phyloP scores from a whole-genome alignment of 1,139 yeast species.

The Debaryomyces sp. region DNA sequence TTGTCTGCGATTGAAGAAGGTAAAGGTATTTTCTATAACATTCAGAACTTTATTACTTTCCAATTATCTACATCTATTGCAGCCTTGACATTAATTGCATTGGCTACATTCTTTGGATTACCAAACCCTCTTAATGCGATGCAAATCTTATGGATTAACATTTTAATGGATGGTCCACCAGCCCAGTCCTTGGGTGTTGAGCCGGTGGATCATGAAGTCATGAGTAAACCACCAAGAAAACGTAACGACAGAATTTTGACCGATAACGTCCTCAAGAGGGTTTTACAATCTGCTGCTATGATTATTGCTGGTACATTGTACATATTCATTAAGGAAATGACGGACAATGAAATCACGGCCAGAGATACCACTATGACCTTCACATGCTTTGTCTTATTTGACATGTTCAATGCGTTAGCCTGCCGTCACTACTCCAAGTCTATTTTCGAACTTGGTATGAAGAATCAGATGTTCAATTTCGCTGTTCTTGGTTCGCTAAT shows the following conservation, averaged over 20 bases:
- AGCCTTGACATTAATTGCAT: constrained; percentile 84
- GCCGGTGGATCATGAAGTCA: constrained; percentile 93
- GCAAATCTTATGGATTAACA: constrained; percentile 98
- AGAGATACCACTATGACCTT: constrained; percentile 99
- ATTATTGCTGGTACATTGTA: constrained; percentile 80
- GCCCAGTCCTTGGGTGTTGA: constrained; percentile 98
- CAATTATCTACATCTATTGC: constrained; percentile 96
- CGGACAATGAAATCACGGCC: constrained; percentile 76
- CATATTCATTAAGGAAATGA: constrained; percentile 83
- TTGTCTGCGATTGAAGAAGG: constrained; percentile 94
- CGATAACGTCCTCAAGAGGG: constrained; percentile 63
- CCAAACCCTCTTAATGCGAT: constrained; percentile 98
- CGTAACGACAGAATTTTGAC: constrained; percentile 85
- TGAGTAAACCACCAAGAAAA: constrained; percentile 91
- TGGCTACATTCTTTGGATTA: constrained; percentile 80
- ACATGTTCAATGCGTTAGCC: constrained; percentile 92
- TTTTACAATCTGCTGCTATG: constrained; percentile 71
- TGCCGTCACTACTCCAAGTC: constrained; percentile 89
- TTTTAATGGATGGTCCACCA: constrained; percentile 98
- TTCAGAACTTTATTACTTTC: constrained; percentile 90
- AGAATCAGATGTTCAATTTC: constrained; percentile 84
- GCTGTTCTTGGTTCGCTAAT: constrained; percentile 88
- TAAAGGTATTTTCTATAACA: constrained; percentile 91
- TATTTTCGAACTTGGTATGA: constrained; percentile 74
- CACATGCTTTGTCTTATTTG: constrained; percentile 92